These are phyloP conservation scores for Haberlea rhodopensis DNA, from an alignment of 257 asterid species.

Conservation along the genomic window DNA sequence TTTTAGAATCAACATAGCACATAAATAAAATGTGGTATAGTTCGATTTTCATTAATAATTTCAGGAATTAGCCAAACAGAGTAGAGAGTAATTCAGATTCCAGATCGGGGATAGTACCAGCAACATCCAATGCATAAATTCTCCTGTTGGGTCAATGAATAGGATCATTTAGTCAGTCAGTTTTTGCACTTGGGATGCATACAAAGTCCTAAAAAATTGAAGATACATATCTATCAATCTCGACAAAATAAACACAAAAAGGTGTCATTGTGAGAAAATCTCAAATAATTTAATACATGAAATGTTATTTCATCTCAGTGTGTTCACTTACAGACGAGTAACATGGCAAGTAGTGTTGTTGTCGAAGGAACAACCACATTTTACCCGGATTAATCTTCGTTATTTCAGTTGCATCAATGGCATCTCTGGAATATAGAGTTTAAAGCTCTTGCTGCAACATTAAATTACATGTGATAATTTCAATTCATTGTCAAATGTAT, in stretches of 20 bases:
- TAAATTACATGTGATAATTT: too few relatives aligned
- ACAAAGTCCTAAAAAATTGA: background rate
- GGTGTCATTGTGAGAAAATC: too few relatives aligned
- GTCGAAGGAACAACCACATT: constrained; percentile 38
- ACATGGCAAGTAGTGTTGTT: constrained; percentile 39
- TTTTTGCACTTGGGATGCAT: background rate
- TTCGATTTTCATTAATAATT: background rate
- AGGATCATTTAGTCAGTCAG: background rate
- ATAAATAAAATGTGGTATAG: background rate
- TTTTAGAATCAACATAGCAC: constrained; percentile 5
- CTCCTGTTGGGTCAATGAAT: constrained; percentile 30
- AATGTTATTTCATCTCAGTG: background rate
- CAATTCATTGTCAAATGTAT: background rate
- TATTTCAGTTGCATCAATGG: constrained; percentile 34
- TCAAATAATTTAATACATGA: background rate
- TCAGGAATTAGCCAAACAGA: constrained; percentile 34
- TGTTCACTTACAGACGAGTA: constrained; percentile 38
- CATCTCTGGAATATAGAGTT: constrained; percentile 36
- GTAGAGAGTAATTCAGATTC: constrained; percentile 44
- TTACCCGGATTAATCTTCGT: constrained; percentile 35
- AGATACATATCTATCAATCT: background rate
- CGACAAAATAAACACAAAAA: background rate
- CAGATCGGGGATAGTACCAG: constrained; percentile 45
- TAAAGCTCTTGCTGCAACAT: constrained; percentile 45
- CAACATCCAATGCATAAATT: constrained; percentile 31